Evolutionary conservation across 2,329 filamentous ascomycete species (phyloP), one percentile per base, ranked within the genome.

Genomic region (Dothideomycetidae sp.): DNA sequence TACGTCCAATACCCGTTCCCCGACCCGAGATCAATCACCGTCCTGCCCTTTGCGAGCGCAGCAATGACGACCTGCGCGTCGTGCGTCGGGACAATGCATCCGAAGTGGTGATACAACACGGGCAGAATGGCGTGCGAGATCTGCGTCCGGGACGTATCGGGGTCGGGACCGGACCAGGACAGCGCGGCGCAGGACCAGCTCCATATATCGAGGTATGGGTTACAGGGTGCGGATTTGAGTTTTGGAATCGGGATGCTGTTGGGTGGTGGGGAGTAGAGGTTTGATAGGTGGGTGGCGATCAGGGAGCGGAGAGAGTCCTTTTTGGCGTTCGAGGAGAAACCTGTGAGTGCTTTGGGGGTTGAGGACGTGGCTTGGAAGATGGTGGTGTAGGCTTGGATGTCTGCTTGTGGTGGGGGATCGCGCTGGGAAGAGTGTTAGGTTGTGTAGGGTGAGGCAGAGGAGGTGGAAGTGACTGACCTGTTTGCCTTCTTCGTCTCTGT

Each of bases 1-100:
- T 73, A 78, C 5, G 72, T 70, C 79, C 79, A 85, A 59, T 84
- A 85, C 9, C 78, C 80, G 51, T 78, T 81, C 2, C 80, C 80
- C 37, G 69, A 75, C 3, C 78, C 80, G 28, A 83, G 58, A 46
- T 84, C 79, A 7, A 78, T 60, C 5, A 84, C 62, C 10, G 63
- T 53, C 4, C 68, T 61, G 1, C 64, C 65, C 4, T 46, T 48
- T 30, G 70, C 65, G 2, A 81, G 53, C 33, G 67, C 60, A 23
- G 66, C 66, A 19, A 84, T 64, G 14, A 78, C 60, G 43, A 68
- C 61, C 10, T 85, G 59, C 2, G 70, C 64, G 48, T 82, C 76
- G 53, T 78, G 77, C 7, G 70, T 72, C 0, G 80, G 80, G 13
- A 74, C 74, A 1, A 71, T 70, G 57, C 79, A 85, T 35, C 78